A percentile compares a stretch with the other conserved stretches of the same genome.
Conservation (phyloP, 2,329 filamentous ascomycete species). For the Tolypocladium capitatum region DNA sequence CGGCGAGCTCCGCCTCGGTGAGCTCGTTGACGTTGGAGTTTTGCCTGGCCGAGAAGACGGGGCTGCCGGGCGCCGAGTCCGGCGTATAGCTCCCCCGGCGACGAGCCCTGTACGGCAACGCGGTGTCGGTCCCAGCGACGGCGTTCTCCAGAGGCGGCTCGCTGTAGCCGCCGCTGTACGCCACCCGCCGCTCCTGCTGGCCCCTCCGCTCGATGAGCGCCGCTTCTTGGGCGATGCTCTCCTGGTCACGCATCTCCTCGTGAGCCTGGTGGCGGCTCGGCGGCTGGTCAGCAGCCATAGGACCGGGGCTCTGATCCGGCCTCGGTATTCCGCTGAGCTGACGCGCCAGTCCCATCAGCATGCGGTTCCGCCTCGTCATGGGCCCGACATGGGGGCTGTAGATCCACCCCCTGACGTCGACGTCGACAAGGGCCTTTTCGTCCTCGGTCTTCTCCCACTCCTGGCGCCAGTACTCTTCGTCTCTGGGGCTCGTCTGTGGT, state of each 20-base stretch:
- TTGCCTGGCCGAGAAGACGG: constrained; percentile 24
- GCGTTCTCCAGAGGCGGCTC: constrained; percentile 43
- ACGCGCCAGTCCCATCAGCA: constrained; percentile 75
- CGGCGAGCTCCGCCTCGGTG: constrained; percentile 58
- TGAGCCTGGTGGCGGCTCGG: constrained; percentile 15
- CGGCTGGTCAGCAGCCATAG: constrained; percentile 5
- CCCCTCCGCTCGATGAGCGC: constrained; percentile 63
- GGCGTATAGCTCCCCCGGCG: constrained; percentile 22
- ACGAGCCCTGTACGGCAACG: constrained; percentile 12
- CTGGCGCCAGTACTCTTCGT: constrained; percentile 62
- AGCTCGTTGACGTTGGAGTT: constrained; percentile 40
- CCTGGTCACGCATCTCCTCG: constrained; percentile 41
- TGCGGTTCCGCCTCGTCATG: constrained; percentile 73
- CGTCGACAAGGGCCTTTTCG: constrained; percentile 76
- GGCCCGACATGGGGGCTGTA: constrained; percentile 77
- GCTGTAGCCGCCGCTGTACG: constrained; percentile 60
- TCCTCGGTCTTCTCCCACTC: constrained; percentile 74
- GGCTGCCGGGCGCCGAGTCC: constrained; percentile 29
- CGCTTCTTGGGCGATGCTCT: constrained; percentile 61
- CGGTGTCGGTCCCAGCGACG: constrained; percentile 16
- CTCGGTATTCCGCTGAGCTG: constrained; percentile 75
- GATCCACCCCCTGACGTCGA: constrained; percentile 92
- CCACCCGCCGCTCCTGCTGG: constrained; percentile 56
- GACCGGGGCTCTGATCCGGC: constrained; percentile 16
- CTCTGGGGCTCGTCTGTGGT: constrained; percentile 31